Evolutionary conservation across 495 filamentous ascomycete species (phyloP).

Genomic region (Lineolata rhizophorae): DNA sequence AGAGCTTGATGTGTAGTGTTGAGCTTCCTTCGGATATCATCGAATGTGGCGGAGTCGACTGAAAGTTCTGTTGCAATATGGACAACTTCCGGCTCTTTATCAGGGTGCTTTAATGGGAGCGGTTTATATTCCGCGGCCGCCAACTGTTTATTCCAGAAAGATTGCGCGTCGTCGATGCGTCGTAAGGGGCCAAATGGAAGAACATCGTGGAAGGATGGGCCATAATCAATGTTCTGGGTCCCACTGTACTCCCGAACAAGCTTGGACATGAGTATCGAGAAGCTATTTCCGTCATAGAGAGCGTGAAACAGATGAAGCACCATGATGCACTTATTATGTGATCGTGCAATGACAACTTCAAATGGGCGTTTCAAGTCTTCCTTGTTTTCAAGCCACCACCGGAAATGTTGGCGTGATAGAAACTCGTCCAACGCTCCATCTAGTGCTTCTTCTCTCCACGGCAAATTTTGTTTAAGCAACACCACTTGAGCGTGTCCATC

Average conservation of each 20-base stretch:
- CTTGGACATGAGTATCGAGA: conserved; percentile 38
- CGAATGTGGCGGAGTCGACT: too few relatives aligned
- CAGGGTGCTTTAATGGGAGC: too few relatives aligned
- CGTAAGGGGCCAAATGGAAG: conserved; percentile 34
- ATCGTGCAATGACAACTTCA: conserved; percentile 22
- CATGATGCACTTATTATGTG: conserved; percentile 19
- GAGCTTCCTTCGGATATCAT: conserved; percentile 27
- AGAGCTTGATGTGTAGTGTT: conserved; percentile 56
- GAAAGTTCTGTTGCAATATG: too few relatives aligned
- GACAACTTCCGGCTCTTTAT: too few relatives aligned
- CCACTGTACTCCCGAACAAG: conserved; percentile 26
- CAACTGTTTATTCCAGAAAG: conserved; percentile 48
- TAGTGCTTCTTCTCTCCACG: conserved; percentile 29
- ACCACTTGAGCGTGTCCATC: conserved; percentile 56
- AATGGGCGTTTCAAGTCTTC: conserved; percentile 17
- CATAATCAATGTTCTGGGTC: conserved; percentile 4
- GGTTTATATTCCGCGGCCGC: too few relatives aligned
- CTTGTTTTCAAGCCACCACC: conserved; percentile 23
- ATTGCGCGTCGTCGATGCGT: conserved; percentile 27
- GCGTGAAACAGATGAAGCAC: conserved; percentile 58
- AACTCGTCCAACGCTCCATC: too few relatives aligned
- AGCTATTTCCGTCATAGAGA: conserved; percentile 70
- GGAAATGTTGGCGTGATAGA: too few relatives aligned
- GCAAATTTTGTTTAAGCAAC: too few relatives aligned
- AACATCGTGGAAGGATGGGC: conserved; percentile 28